These are phyloP conservation scores for Hypericum androsaemum DNA, from an alignment of 345 rosid species.

Conservation along the genomic window DNA sequence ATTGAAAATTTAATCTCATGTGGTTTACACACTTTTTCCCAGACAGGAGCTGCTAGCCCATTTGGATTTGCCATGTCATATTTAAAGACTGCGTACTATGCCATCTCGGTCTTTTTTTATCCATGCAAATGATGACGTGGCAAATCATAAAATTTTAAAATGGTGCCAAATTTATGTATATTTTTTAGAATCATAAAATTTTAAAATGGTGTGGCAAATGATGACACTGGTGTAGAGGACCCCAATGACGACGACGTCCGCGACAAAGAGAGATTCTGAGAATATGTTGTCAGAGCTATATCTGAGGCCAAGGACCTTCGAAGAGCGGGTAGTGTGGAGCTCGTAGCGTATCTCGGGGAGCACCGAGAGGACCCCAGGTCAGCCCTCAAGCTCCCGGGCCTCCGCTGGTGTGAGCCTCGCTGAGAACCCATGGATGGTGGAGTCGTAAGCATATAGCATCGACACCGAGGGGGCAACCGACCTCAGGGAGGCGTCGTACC, in stretches of 20 bases:
- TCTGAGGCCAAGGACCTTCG: background rate
- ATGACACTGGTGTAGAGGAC: constrained; percentile 1
- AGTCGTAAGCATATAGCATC: constrained; percentile 17
- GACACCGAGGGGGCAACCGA: constrained; percentile 14
- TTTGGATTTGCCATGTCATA: too few species aligned
- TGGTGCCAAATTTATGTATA: too few species aligned
- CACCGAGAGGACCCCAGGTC: background rate
- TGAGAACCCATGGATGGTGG: constrained; percentile 20
- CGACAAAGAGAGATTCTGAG: background rate
- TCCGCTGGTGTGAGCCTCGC: constrained; percentile 14
- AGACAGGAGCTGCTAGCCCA: too few species aligned
- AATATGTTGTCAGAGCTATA: background rate
- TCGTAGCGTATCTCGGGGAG: background rate
- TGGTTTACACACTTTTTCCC: too few species aligned
- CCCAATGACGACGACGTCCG: background rate
- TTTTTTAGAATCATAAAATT: too few species aligned
- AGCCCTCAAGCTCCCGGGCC: constrained; percentile 15
- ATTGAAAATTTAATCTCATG: too few species aligned
- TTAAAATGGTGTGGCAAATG: too few species aligned
- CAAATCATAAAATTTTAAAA: too few species aligned
- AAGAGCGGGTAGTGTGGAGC: constrained; percentile 2
- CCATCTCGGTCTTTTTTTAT: too few species aligned
- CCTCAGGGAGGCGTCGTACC: too few species aligned
- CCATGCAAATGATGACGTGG: too few species aligned
- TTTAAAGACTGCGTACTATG: too few species aligned